These are phyloP conservation scores for Fusarium buharicum DNA, from an alignment of 2,329 filamentous ascomycete genomes.

Conservation along the genomic window DNA sequence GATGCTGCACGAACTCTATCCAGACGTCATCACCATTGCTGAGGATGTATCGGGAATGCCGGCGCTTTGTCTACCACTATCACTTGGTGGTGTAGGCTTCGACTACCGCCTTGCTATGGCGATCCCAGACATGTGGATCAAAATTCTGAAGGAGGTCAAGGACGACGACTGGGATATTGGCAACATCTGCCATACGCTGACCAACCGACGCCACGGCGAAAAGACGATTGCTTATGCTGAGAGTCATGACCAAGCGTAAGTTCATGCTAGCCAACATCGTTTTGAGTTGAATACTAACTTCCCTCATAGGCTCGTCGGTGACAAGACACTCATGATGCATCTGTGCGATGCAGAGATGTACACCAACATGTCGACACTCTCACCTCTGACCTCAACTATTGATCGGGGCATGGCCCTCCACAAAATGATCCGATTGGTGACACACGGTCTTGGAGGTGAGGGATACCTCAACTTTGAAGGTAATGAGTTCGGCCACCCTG, in stretches of 20 bases:
- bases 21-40: slow-evolving; percentile 87
- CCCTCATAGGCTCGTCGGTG: slow-evolving; percentile 80
- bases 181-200: slow-evolving; percentile 85
- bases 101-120: slow-evolving; percentile 99
- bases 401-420: slow-evolving; percentile 91
- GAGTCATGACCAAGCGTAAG: slow-evolving; percentile 96
- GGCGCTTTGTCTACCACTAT: slow-evolving; percentile 86
- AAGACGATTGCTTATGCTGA: slow-evolving; percentile 99
- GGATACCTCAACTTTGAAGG: slow-evolving; percentile 99
- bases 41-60: slow-evolving; percentile 99
- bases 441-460: slow-evolving; percentile 90
- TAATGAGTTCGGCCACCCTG: slow-evolving; percentile 98
- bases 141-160: slow-evolving; percentile 91
- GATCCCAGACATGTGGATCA: slow-evolving; percentile 98
- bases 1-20: slow-evolving; percentile 91
- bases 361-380: slow-evolving; percentile 92
- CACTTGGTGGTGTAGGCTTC: slow-evolving; percentile 91
- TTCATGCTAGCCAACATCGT: slow-evolving; percentile 40
- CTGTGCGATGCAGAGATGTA: slow-evolving; percentile 97
- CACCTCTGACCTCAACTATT: slow-evolving; percentile 86
- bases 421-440: slow-evolving; percentile 97
- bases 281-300: slow-evolving; percentile 38
- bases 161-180: slow-evolving; percentile 94
- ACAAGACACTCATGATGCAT: slow-evolving; percentile 98
- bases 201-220: slow-evolving; percentile 92